Conservation (phyloP, 768 basidiomycete genomes). For the Lactarius deliciosus region DNA sequence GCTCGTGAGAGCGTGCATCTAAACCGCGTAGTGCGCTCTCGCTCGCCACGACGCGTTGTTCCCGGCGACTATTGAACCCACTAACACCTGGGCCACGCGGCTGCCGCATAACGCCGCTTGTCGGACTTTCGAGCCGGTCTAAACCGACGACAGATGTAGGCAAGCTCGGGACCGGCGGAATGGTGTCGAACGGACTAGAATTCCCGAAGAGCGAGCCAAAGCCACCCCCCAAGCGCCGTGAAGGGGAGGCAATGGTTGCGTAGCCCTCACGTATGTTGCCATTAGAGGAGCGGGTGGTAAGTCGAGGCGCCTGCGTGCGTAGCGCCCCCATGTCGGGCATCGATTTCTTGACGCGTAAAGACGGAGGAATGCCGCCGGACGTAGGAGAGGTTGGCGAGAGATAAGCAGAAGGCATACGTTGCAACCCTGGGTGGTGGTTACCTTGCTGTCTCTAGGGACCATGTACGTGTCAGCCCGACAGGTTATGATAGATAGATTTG, state of each 20-base stretch:
- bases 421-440: constrained; percentile 54
- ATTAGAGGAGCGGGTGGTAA: constrained; percentile 79
- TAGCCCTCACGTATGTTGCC: constrained; percentile 86
- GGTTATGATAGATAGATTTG: constrained; percentile 5
- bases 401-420: constrained; percentile 81
- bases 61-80: constrained; percentile 65
- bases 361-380: constrained; percentile 44
- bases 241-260: constrained; percentile 81
- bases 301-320: constrained; percentile 74
- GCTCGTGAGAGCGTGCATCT: constrained; percentile 84
- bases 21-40: constrained; percentile 63
- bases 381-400: constrained; percentile 52
- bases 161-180: constrained; percentile 81
- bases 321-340: constrained; percentile 97
- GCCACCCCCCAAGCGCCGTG: constrained; percentile 69
- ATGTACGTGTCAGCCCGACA: constrained; percentile 4
- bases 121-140: constrained; percentile 39
- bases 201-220: constrained; percentile 70
- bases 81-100: constrained; percentile 78
- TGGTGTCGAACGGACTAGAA: constrained; percentile 40
- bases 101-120: constrained; percentile 69
- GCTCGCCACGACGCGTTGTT: constrained; percentile 38
- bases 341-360: constrained; percentile 91
- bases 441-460: constrained; percentile 40
- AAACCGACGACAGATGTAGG: constrained; percentile 54